Base-by-base conservation (phyloP, 2,329 filamentous ascomycete genomes). In the Diplodia scrobiculata region DNA sequence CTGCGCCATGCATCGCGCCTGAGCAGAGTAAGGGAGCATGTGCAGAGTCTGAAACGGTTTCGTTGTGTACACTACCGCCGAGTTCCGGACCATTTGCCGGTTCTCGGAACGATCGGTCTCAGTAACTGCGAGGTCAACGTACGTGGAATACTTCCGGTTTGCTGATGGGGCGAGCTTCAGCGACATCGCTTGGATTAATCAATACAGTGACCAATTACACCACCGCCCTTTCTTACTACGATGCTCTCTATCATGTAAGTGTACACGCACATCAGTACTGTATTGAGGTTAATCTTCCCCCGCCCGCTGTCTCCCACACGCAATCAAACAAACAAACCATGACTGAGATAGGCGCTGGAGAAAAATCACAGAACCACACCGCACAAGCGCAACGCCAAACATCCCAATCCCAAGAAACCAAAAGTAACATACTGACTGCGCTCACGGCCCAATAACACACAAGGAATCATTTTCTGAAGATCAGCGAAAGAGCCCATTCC, bases 201-300 rank as follows among this genome's bases (percentile, higher is more conserved):
- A 10, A 36, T 36, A 11, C 9, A 36, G 34, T 41, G 17, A 4
- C 36, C 36, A 5, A 41, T 41, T 41, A 14, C 36, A 41, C 36
- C 36, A 41, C 36, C 36, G 36, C 36, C 41, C 17, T 10, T 3
- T 27, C 53, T 27, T 45, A 25, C 9, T 60, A 34, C 14, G 9
- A 48, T 60, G 38, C 27, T 34, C 38, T 47, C 38, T 19, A 48
- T 48, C 29, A 32, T 48, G 9, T 60, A 60, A 60, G 41, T 60
- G 55, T 60, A 60, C 55, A 60, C 11, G 4, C 55, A 60, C 55
- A 60, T 48, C 55, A 60, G 38, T 60, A 60, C 34, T 17, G 19
- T 38, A 17, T 48, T 4, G 5, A 48, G 4, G 2, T n/a, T 32
- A 60, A 14, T 41, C 13, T 2, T n/a, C 10, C 29, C 38, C n/a